A percentile compares a stretch with the other conserved stretches of the same genome.
These are phyloP conservation scores for Heliosperma pusillum DNA, from an alignment of 148 eudicot species.

Conservation along the genomic window DNA sequence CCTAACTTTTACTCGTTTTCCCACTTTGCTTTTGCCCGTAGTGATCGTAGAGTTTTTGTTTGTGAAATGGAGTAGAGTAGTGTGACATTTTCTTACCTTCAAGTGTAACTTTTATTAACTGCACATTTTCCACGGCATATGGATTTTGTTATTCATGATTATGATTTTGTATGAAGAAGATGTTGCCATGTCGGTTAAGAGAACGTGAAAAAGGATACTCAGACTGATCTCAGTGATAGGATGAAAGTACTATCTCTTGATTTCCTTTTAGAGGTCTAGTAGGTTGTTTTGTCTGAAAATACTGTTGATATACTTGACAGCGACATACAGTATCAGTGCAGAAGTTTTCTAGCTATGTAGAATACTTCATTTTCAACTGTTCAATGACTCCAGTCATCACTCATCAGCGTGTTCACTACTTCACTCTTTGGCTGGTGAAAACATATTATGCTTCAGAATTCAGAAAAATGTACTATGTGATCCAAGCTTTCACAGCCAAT, in stretches of 20 bases:
- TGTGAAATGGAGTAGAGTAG: not conserved
- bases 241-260: not conserved
- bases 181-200: not conserved
- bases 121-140: not conserved
- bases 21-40: not conserved
- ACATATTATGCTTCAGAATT: not conserved
- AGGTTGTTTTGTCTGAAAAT: not conserved
- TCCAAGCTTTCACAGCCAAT: not conserved
- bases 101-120: slow-evolving; percentile 5
- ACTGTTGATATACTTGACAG: not conserved
- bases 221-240: not conserved
- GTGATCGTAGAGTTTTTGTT: not conserved
- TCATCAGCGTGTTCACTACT: not conserved
- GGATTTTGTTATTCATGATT: not conserved
- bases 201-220: not conserved
- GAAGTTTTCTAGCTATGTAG: not conserved
- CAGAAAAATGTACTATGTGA: not conserved
- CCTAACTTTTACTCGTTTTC: not conserved
- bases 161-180: not conserved
- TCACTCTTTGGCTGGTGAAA: not conserved
- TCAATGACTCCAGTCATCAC: not conserved
- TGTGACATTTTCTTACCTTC: not conserved
- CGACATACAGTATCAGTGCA: not conserved
- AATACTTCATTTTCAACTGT: not conserved
- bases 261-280: slow-evolving; percentile 3